Conservation (phyloP, 202 grass and related monocot species). For the Brachypodium distachyon region DNA sequence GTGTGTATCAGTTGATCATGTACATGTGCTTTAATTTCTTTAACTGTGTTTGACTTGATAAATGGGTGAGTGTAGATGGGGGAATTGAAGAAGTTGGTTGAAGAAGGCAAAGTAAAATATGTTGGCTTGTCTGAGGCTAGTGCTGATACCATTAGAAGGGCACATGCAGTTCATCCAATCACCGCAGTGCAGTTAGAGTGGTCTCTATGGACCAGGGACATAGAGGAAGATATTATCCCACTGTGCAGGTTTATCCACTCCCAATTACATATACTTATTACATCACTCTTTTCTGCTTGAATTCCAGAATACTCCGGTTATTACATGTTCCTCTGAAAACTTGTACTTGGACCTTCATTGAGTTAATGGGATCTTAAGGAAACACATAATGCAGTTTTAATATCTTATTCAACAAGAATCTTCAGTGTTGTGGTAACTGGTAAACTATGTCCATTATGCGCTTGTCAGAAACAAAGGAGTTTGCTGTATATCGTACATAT, state of each 20-base stretch:
- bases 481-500: neutral
- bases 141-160: constrained; percentile 51
- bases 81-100: constrained; percentile 67
- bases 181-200: constrained; percentile 70
- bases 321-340: constrained; percentile 7
- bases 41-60: neutral
- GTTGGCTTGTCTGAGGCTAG: constrained; percentile 80
- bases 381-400: neutral
- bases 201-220: constrained; percentile 76
- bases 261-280: neutral
- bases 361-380: neutral
- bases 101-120: constrained; percentile 78
- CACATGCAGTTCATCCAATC: constrained; percentile 74
- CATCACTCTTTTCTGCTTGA: neutral
- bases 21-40: neutral
- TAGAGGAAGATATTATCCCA: constrained; percentile 74
- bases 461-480: neutral
- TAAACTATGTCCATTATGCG: too few species aligned
- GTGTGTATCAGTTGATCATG: constrained; percentile 32
- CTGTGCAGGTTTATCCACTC: constrained; percentile 57
- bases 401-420: neutral
- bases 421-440: too few species aligned
- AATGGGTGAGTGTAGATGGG: constrained; percentile 35
- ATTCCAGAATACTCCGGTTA: neutral
- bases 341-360: neutral